Base-by-base conservation (phyloP, 352 stramenopile genomes). In the Blastocystis sp. region DNA sequence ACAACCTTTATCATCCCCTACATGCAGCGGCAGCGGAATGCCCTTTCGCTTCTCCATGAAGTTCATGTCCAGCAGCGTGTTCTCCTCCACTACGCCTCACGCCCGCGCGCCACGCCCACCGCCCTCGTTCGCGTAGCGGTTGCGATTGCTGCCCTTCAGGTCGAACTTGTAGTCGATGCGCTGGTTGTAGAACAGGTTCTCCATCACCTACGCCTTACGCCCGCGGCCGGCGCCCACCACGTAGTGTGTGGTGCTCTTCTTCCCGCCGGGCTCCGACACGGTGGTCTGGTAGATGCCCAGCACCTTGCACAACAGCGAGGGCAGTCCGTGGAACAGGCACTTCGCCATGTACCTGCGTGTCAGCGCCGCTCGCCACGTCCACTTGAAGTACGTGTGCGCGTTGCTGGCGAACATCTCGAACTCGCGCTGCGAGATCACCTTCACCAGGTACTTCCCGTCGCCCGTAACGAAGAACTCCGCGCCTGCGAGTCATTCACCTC, bases 1-100 rank as follows among this genome's bases (percentile, higher is more conserved):
- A 77, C 23, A 21, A 38, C 2, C 28, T 59, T 38, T 40, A 17
- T 11, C 52, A 40, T 23, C 48, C 3, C 38, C 4, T 19, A 87
- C 65, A 59, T 88, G 66, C n/a, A 88, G 38, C 21, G 64, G 78
- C 28, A 88, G 62, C 19, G 78, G 64, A 65, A 88, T 70, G 23
- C 78, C 66, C 56, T 78, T 88, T 45, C 78, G 7, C 28, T 78
- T 88, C 78, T 88, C 78, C 78, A 88, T 88, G 38, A 88, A 79
- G 43, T 88, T 88, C 66, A 78, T 78, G 78, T 88, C 78, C 66
- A 88, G 66, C 43, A 88, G 60, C 43, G 78, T 88, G 38, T 48
- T 88, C 45, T 76, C 62, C 41, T 76, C 62, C 41, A 45, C 66
- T 79, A 88, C 41, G 41, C 17, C 17, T 84, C 53, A 84, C 1